Evolutionary conservation across 1,284 basidiomycete species (phyloP).

Genomic region (Neonothopanus nambi): DNA sequence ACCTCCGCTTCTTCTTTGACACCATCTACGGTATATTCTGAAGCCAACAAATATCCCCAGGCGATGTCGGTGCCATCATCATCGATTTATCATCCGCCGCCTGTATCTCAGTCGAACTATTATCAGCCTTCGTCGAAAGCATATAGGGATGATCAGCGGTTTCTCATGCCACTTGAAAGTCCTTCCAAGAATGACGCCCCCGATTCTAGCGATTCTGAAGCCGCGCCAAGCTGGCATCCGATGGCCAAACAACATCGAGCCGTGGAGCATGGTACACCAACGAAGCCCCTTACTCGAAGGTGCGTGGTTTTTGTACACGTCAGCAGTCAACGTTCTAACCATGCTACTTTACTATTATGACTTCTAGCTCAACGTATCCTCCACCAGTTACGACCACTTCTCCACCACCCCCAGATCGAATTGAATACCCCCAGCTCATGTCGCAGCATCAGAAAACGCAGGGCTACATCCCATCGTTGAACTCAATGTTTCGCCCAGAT

Average conservation of each 20-base stretch:
- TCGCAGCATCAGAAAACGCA: constrained; percentile 68
- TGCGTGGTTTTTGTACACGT: constrained; percentile 20
- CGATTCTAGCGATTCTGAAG: constrained; percentile 46
- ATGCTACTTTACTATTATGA: too few relatives aligned
- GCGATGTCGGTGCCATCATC: constrained; percentile 11
- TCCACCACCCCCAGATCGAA: constrained; percentile 47
- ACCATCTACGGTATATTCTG: constrained; percentile 18
- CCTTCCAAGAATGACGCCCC: constrained; percentile 43
- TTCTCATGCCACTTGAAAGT: constrained; percentile 41
- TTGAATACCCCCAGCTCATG: constrained; percentile 66
- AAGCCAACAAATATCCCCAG: constrained; percentile 10
- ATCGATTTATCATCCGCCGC: constrained; percentile 12
- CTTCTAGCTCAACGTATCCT: constrained; percentile 26
- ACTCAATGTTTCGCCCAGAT: constrained; percentile 40
- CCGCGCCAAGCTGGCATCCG: constrained; percentile 23
- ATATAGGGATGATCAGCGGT: background rate
- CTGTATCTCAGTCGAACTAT: constrained; percentile 16
- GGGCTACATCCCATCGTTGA: constrained; percentile 54
- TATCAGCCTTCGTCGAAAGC: constrained; percentile 21
- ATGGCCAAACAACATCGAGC: constrained; percentile 8
- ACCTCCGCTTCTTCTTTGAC: constrained; percentile 22
- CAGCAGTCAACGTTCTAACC: background rate
- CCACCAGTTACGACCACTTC: constrained; percentile 62
- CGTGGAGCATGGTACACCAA: constrained; percentile 23
- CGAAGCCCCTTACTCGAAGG: constrained; percentile 27